These are phyloP conservation scores for Annulohypoxylon truncatum DNA, from an alignment of 2,329 filamentous ascomycete species.

Conservation along the genomic window DNA sequence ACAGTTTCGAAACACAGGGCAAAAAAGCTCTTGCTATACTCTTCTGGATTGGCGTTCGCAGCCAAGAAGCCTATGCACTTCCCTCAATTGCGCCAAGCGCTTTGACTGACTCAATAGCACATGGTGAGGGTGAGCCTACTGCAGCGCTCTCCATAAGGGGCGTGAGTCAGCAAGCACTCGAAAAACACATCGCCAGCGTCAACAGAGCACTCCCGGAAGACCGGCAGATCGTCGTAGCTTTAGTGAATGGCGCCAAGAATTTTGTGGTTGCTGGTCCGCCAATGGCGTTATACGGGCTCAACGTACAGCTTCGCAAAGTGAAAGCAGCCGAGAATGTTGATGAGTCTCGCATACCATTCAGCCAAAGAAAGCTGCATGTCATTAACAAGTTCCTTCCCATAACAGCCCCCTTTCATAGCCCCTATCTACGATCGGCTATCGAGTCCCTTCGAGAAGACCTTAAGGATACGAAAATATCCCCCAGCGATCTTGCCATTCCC, in stretches of 20 bases:
- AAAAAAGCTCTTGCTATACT: constrained; percentile 48
- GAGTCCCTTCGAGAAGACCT: constrained; percentile 40
- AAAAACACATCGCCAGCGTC: constrained; percentile 41
- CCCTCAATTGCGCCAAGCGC: constrained; percentile 36
- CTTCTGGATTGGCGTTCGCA: constrained; percentile 52
- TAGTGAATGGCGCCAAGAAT: constrained; percentile 49
- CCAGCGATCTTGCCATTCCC: constrained; percentile 58
- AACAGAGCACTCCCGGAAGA: constrained; percentile 44
- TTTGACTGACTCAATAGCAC: constrained; percentile 32
- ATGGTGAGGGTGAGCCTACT: constrained; percentile 46
- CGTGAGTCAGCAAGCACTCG: constrained; percentile 33
- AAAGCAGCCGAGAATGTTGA: constrained; percentile 41
- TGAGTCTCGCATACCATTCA: constrained; percentile 49
- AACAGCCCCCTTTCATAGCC: constrained; percentile 55
- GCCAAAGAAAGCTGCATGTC: constrained; percentile 47
- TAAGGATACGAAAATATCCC: constrained; percentile 39
- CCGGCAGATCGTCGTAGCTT: constrained; percentile 38
- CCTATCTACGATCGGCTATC: constrained; percentile 48
- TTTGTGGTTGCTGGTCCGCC: constrained; percentile 49
- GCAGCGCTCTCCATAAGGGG: constrained; percentile 49
- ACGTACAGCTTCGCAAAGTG: constrained; percentile 43
- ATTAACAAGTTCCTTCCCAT: constrained; percentile 53
- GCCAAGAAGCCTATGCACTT: constrained; percentile 43
- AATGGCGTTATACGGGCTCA: constrained; percentile 46
- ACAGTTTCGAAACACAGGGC: constrained; percentile 47